Base-by-base conservation (phyloP, 495 filamentous ascomycete species). In the Aspergillus hancockii region DNA sequence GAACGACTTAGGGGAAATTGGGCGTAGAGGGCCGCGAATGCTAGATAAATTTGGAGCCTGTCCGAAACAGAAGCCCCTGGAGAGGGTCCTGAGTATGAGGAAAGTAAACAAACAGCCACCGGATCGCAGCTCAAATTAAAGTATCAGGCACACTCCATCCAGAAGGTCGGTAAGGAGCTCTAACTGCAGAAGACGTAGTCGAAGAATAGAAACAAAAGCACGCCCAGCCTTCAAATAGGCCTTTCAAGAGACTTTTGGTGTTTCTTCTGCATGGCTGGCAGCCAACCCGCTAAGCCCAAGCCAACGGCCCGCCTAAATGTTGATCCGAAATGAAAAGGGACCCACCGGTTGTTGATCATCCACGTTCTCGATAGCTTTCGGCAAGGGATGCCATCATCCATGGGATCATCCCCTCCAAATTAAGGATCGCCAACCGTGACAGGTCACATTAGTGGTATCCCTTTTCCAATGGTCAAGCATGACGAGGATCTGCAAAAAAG, bases 311-410 rank as follows among this genome's bases (percentile, higher is more conserved):
- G 63, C 53, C 51, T 59, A 61, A 66, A 68, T 55, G 45, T 71
- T 68, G 49, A 50, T 62, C 67, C 62, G 64, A 69, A 56, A 66
- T 68, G 31, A 51, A 43, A 23, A n/a, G 12, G 23, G 34, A 30
- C 36, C 51, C 32, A 53, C 32, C 18, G 51, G 18, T 41, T 16
- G 51, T 9, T 40, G 51, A 53, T 53, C 47, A 41, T 21, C 56
- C 56, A 55, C 53, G 53, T 55, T 55, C 22, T 53, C 53, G 53
- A 55, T 38, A 25, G 34, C 38, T 45, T 28, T 45, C 41, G 41
- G 50, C 31, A 53, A 41, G 51, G 51, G 51, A 23, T 53, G 19
- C 38, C 32, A 32, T 51, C 7, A 51, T 55, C 19, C 19, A 40
- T 53, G 14, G 12, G 19, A 4, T 47, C 43, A 21, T 8, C 8